Conservation (phyloP, 1,139 yeast genomes). For the Candida sanyaensis region DNA sequence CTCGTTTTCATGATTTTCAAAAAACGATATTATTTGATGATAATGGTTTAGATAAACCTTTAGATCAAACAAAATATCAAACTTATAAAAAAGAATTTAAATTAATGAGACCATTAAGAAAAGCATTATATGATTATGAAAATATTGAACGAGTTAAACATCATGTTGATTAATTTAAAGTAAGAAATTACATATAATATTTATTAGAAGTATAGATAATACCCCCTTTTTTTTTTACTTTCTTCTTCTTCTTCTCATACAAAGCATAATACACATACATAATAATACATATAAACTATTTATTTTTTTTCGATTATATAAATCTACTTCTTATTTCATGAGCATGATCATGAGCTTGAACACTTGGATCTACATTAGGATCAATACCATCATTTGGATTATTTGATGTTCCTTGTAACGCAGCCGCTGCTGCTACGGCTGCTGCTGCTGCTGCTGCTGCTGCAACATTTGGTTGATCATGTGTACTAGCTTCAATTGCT, state of each 20-base stretch:
- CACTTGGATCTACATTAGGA: slow-evolving; percentile 49
- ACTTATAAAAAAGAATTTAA: slow-evolving; percentile 21
- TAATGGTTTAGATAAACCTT: slow-evolving; percentile 19
- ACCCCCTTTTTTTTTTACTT: no score
- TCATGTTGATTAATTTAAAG: slow-evolving; percentile 11
- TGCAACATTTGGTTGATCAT: slow-evolving; percentile 29
- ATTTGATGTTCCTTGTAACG: slow-evolving; percentile 19
- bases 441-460: slow-evolving; percentile 37
- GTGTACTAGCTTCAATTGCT: slow-evolving; percentile 35
- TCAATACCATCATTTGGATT: slow-evolving; percentile 29
- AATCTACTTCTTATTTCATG: slow-evolving; percentile 21
- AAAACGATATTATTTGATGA: slow-evolving; percentile 25
- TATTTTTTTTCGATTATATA: slow-evolving; percentile 5
- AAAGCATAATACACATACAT: background rate
- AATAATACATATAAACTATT: slow-evolving; percentile 12
- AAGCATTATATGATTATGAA: slow-evolving; percentile 26
- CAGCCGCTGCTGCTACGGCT: slow-evolving; percentile 20
- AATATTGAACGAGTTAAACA: slow-evolving; percentile 22
- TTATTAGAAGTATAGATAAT: background rate
- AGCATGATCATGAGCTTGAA: slow-evolving; percentile 46
- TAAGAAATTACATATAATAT: background rate
- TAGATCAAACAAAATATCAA: slow-evolving; percentile 11
- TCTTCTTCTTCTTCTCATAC: no score
- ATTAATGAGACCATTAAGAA: slow-evolving; percentile 23
- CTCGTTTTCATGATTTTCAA: slow-evolving; percentile 30